Evolutionary conservation across 2,329 filamentous ascomycete species (phyloP).

Genomic region (Colletotrichum camelliae): DNA sequence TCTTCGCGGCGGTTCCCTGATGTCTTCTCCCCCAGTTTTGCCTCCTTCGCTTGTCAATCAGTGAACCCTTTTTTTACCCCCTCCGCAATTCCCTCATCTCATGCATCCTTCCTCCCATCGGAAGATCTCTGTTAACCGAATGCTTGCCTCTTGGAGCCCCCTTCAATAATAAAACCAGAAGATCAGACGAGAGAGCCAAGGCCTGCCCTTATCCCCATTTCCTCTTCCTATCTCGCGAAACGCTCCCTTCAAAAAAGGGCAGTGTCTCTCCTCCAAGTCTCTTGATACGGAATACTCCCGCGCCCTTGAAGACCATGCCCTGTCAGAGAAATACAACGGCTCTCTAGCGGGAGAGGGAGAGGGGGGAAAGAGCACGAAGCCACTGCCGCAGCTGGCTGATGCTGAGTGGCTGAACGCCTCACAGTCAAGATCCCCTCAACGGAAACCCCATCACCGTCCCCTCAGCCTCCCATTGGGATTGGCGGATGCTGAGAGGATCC

Average conservation of each 20-base stretch:
- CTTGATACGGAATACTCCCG: background rate
- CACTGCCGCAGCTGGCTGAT: conserved; percentile 4
- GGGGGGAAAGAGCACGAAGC: background rate
- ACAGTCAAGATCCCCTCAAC: background rate
- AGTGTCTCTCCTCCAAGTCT: background rate
- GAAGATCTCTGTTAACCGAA: background rate
- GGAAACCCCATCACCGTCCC: background rate
- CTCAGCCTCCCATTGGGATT: background rate
- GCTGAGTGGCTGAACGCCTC: conserved; percentile 1
- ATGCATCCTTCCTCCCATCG: background rate
- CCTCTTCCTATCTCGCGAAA: background rate
- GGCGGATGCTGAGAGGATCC: background rate
- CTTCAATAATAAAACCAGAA: background rate
- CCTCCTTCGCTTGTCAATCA: background rate
- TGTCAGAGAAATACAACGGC: background rate
- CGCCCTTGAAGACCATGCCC: background rate
- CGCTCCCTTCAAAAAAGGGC: background rate
- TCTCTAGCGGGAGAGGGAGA: background rate
- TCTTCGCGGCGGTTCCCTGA: background rate
- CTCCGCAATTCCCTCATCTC: background rate
- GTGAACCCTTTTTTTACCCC: background rate
- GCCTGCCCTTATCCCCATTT: background rate
- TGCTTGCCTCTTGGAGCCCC: background rate
- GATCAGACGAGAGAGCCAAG: background rate
- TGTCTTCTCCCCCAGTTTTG: background rate